Conservation (phyloP, 345 rosid genomes). For the Bruguiera sexangula region DNA sequence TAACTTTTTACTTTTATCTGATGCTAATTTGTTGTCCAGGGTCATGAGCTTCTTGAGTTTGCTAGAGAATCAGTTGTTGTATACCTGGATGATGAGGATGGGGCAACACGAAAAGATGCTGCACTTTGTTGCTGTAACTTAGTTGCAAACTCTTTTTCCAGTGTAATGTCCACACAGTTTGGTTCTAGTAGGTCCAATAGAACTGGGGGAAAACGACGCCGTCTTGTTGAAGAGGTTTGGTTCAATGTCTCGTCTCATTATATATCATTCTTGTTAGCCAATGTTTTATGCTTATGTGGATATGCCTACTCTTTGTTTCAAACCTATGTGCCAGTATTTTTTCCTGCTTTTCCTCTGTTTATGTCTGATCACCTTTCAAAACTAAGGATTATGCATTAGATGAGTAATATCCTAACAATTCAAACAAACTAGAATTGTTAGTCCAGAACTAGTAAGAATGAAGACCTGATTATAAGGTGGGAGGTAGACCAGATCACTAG, state of each 20-base stretch:
- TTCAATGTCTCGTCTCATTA: not conserved
- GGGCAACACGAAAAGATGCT: conserved; percentile 81
- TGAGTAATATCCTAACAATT: not conserved
- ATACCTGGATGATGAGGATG: conserved; percentile 94
- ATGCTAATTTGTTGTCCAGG: conserved; percentile 29
- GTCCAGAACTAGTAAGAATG: too few species aligned
- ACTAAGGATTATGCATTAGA: not conserved
- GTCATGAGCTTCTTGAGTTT: conserved; percentile 80
- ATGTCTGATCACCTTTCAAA: not conserved
- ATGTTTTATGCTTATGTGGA: not conserved
- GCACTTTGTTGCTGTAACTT: conserved; percentile 90
- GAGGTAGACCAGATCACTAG: not conserved
- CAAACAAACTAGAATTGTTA: not conserved
- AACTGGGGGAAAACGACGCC: conserved; percentile 72
- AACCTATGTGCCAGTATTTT: not conserved
- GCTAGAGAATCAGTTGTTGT: conserved; percentile 81
- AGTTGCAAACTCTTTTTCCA: conserved; percentile 77
- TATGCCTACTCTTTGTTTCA: not conserved
- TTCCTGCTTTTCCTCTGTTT: not conserved
- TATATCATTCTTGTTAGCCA: not conserved
- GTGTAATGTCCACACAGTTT: conserved; percentile 43
- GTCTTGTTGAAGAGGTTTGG: conserved; percentile 86
- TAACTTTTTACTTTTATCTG: conserved; percentile 15
- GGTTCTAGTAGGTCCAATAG: conserved; percentile 71
- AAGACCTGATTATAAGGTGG: not conserved